Conservation (phyloP, 2,329 filamentous ascomycete species). For the Xylariaceae sp. region DNA sequence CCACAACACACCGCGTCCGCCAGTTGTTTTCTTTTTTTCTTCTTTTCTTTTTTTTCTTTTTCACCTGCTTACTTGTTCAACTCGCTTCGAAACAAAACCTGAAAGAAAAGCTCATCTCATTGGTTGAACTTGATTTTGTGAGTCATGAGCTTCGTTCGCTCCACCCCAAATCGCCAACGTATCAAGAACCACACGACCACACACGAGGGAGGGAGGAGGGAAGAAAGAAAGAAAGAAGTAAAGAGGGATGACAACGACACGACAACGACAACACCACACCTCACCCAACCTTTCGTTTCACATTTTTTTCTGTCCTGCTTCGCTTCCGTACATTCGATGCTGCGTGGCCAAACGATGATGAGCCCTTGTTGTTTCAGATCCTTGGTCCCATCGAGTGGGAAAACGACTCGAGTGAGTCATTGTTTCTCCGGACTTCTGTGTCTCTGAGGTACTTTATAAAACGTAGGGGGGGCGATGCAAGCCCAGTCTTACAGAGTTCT, state of each 20-base stretch:
- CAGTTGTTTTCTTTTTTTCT: neutral
- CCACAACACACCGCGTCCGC: constrained; percentile 18
- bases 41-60: no score
- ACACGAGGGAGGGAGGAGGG: no score
- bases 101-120: constrained; percentile 3
- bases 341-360: constrained; percentile 2
- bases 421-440: neutral
- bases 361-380: constrained; percentile 25
- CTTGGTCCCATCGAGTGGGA: neutral
- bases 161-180: neutral
- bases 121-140: neutral
- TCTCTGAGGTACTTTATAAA: no score
- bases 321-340: constrained; percentile 19
- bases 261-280: neutral
- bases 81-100: neutral
- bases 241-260: no score
- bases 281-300: constrained; percentile 18
- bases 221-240: no score
- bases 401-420: neutral
- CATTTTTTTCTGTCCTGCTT: constrained; percentile 20
- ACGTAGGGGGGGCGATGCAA: no score
- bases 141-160: constrained; percentile 4
- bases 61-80: no score
- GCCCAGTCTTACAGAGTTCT: no score
- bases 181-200: neutral